phyloP scores from a whole-genome alignment of 768 basidiomycete species.

The Kwoniella dejecticola region DNA sequence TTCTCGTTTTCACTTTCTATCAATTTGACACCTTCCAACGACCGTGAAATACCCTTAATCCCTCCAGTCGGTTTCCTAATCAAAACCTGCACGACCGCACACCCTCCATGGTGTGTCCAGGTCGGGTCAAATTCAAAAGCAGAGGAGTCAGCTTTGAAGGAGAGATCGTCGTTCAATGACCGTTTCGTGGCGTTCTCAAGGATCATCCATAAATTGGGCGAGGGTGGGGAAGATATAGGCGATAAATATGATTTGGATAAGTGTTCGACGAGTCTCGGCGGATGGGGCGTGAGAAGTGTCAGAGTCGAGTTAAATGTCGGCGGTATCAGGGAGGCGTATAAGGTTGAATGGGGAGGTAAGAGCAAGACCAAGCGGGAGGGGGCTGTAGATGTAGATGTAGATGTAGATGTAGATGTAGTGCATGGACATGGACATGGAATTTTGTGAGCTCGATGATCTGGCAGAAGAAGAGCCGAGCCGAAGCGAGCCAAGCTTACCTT shows the following conservation, averaged over 20 bases:
- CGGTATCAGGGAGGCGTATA: conserved; percentile 31
- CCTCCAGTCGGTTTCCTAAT: conserved; percentile 51
- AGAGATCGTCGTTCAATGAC: conserved; percentile 59
- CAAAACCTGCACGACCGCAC: conserved; percentile 67
- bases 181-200: conserved; percentile 69
- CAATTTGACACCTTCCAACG: conserved; percentile 30
- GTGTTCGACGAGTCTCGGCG: conserved; percentile 68
- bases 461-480: too few relatives aligned
- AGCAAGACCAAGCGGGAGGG: conserved; percentile 47
- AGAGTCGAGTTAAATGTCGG: conserved; percentile 41
- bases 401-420: too few relatives aligned
- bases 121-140: conserved; percentile 36
- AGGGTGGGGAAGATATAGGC: conserved; percentile 69
- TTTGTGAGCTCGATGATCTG: too few relatives aligned
- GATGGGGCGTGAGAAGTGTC: conserved; percentile 61
- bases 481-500: conserved; percentile 49
- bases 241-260: conserved; percentile 72
- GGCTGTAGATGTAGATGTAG: conserved; percentile 23
- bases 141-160: conserved; percentile 35
- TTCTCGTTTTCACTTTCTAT: too few relatives aligned
- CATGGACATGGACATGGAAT: too few relatives aligned
- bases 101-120: conserved; percentile 60
- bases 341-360: conserved; percentile 28
- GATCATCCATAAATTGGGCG: conserved; percentile 73
- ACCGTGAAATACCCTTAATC: conserved; percentile 49